Evolutionary conservation across 139 green algal genomes (phyloP).

Genomic region (Parachlorella kessleri): DNA sequence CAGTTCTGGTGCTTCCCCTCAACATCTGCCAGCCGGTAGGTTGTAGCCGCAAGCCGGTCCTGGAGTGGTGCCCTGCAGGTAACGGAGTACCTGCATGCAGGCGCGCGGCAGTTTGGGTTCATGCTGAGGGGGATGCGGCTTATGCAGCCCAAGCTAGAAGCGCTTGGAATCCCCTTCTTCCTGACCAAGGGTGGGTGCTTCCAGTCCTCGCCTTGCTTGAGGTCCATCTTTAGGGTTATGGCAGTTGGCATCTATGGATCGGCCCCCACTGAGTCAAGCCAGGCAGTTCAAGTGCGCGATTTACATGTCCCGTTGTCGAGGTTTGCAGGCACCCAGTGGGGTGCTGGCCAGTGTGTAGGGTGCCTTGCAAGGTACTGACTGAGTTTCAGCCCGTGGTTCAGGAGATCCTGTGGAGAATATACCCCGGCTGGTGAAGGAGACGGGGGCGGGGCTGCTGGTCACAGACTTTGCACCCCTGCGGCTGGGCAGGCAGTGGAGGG

Average conservation of each 20-base stretch:
- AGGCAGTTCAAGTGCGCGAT: no score
- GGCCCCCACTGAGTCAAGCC: no score
- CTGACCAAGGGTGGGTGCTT: slow-evolving; percentile 54
- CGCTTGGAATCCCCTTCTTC: slow-evolving; percentile 81
- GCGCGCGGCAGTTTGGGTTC: slow-evolving; percentile 90
- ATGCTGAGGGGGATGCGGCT: slow-evolving; percentile 83
- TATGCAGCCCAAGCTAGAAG: slow-evolving; percentile 62
- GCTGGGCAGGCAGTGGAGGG: slow-evolving; percentile 74
- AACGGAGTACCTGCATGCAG: slow-evolving; percentile 67
- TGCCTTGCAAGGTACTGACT: no score
- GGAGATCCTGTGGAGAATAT: slow-evolving; percentile 77
- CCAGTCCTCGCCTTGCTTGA: background rate
- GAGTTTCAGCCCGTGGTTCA: no score
- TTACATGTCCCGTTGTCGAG: no score
- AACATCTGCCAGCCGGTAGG: no score
- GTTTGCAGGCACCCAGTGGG: no score
- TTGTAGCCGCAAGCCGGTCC: no score
- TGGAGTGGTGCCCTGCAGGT: slow-evolving; percentile 65
- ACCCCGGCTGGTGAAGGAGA: slow-evolving; percentile 64
- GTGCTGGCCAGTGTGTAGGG: no score
- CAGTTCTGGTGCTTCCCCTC: no score
- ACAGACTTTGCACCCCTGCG: slow-evolving; percentile 89
- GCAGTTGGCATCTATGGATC: background rate
- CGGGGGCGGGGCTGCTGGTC: slow-evolving; percentile 77
- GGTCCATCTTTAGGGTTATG: background rate